phyloP scores from a whole-genome alignment of 148 eudicot genomes.

The Linanthus parryae region DNA sequence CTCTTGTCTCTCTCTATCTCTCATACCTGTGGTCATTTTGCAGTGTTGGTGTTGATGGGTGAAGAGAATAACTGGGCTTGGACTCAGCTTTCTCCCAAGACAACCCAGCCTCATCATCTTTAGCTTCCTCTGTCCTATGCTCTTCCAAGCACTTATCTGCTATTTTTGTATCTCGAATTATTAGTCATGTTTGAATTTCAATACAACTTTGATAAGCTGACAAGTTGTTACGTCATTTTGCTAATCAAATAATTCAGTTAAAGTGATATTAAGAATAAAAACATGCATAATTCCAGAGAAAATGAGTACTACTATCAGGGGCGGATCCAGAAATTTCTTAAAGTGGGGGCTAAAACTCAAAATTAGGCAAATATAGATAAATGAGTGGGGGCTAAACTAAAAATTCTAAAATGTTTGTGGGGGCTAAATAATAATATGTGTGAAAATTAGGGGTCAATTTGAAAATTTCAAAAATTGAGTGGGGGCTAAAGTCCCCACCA shows the following conservation, averaged over 20 bases:
- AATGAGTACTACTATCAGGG: background rate
- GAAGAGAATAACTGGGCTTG: conserved; percentile 26
- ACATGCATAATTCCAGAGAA: background rate
- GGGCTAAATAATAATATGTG: too few relatives aligned
- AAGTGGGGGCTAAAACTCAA: background rate
- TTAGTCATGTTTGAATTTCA: background rate
- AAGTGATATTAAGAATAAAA: too few relatives aligned
- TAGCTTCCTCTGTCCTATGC: conserved; percentile 21
- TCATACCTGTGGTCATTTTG: conserved; percentile 29
- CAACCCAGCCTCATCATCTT: conserved; percentile 13
- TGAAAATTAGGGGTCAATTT: too few relatives aligned
- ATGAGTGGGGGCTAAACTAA: too few relatives aligned
- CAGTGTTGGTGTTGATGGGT: conserved; percentile 26
- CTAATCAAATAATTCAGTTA: background rate
- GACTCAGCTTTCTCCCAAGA: conserved; percentile 34
- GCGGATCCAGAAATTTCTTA: background rate
- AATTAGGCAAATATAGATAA: background rate
- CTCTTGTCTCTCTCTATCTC: too few relatives aligned
- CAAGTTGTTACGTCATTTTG: background rate
- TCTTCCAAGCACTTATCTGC: conserved; percentile 21
- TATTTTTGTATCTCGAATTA: conserved; percentile 13
- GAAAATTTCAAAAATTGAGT: too few relatives aligned
- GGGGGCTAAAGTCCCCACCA: too few relatives aligned
- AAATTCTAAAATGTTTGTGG: too few relatives aligned
- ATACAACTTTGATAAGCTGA: background rate